These are phyloP conservation scores for Kodamaea ohmeri DNA, from an alignment of 1,139 yeast genomes.

Conservation along the genomic window DNA sequence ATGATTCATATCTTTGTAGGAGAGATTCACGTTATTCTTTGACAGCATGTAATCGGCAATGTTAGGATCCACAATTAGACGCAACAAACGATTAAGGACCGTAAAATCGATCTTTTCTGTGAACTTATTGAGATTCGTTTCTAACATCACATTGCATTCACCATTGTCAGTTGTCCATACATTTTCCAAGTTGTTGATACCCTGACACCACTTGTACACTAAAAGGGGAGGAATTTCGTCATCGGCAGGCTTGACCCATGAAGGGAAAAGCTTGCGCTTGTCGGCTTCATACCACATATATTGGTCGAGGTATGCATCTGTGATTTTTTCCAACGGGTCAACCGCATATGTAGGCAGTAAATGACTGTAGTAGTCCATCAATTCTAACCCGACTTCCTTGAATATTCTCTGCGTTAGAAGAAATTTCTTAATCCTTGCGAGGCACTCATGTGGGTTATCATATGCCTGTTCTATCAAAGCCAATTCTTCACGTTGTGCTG, in stretches of 20 bases:
- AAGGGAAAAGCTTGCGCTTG: slow-evolving; percentile 82
- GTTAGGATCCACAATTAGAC: slow-evolving; percentile 83
- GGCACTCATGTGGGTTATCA: slow-evolving; percentile 92
- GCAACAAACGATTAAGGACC: slow-evolving; percentile 71
- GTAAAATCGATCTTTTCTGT: slow-evolving; percentile 89
- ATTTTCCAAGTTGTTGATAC: slow-evolving; percentile 73
- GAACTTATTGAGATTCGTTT: slow-evolving; percentile 65
- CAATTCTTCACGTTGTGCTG: slow-evolving; percentile 86
- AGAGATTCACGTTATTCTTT: slow-evolving; percentile 75
- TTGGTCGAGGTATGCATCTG: slow-evolving; percentile 95
- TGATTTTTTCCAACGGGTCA: slow-evolving; percentile 91
- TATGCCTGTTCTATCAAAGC: slow-evolving; percentile 95
- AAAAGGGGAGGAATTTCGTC: slow-evolving; percentile 89
- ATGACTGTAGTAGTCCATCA: slow-evolving; percentile 89
- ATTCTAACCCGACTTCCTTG: slow-evolving; percentile 81
- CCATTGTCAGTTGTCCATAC: slow-evolving; percentile 81
- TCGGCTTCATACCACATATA: slow-evolving; percentile 96
- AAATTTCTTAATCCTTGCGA: slow-evolving; percentile 79
- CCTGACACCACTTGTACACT: slow-evolving; percentile 94
- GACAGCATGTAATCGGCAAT: slow-evolving; percentile 95
- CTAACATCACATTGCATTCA: slow-evolving; percentile 80
- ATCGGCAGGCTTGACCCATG: slow-evolving; percentile 95
- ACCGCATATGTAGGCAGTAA: slow-evolving; percentile 82
- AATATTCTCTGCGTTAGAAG: slow-evolving; percentile 87
- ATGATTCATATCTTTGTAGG: slow-evolving; percentile 94